phyloP scores from a whole-genome alignment of 331 rosid genomes.

The Malus hybrid region DNA sequence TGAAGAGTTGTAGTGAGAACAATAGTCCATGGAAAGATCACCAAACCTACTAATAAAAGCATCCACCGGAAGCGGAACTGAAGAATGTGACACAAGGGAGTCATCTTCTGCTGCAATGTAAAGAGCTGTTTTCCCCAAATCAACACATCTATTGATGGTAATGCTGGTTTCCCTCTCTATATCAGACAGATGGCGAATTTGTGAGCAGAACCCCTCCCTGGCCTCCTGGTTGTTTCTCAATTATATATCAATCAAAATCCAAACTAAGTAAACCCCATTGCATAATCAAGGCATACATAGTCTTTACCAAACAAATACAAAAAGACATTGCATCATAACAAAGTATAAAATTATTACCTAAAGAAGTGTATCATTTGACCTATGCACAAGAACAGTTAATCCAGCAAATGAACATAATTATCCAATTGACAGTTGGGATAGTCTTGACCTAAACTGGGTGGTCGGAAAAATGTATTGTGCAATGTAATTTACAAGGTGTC shows the following conservation, averaged over 20 bases:
- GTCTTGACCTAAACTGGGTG: background rate
- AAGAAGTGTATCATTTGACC: background rate
- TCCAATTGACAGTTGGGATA: background rate
- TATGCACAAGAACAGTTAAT: background rate
- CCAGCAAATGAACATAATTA: background rate
- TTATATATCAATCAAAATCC: background rate
- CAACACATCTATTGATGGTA: slow-evolving; percentile 67
- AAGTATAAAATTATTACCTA: background rate
- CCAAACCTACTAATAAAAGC: slow-evolving; percentile 63
- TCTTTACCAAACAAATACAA: background rate
- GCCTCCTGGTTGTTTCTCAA: slow-evolving; percentile 57
- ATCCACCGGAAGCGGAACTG: slow-evolving; percentile 89
- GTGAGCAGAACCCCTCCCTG: slow-evolving; percentile 67
- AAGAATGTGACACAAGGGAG: slow-evolving; percentile 87
- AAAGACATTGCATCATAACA: background rate
- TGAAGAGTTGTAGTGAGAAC: slow-evolving; percentile 57
- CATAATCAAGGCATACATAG: background rate
- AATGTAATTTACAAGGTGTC: no score
- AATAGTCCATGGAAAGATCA: slow-evolving; percentile 80
- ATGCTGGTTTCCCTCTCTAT: slow-evolving; percentile 85
- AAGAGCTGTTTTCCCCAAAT: slow-evolving; percentile 82
- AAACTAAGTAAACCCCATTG: background rate
- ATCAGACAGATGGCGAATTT: slow-evolving; percentile 49
- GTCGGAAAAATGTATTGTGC: background rate
- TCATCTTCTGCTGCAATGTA: slow-evolving; percentile 92